phyloP scores from a whole-genome alignment of 2,329 filamentous ascomycete genomes.

The Penicillium thymicola region DNA sequence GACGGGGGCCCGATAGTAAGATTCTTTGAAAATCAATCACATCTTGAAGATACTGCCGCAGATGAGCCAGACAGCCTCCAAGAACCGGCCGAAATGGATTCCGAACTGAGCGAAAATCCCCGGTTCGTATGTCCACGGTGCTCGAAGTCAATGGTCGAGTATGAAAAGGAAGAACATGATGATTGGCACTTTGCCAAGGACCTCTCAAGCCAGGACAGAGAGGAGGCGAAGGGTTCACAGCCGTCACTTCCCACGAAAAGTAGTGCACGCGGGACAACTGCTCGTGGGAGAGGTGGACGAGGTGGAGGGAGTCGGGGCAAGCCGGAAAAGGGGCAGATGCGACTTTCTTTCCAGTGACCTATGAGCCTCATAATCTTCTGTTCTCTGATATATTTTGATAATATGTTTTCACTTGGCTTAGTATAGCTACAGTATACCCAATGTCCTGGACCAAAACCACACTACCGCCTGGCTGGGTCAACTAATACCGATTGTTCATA shows the following conservation, averaged over 20 bases:
- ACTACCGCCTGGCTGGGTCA: not conserved
- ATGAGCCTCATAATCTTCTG: too few relatives aligned
- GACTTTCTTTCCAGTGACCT: conserved; percentile 33
- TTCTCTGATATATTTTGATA: not conserved
- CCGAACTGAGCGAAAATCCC: not conserved
- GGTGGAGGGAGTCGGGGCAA: conserved; percentile 26
- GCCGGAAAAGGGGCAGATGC: conserved; percentile 37
- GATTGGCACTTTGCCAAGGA: conserved; percentile 96
- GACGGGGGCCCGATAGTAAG: conserved; percentile 54
- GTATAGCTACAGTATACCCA: conserved; percentile 2
- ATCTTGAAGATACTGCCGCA: not conserved
- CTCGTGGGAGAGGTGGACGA: conserved; percentile 27
- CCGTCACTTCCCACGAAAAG: conserved; percentile 9
- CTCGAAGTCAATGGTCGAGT: conserved; percentile 55
- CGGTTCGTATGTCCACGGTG: conserved; percentile 63
- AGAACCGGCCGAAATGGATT: not conserved
- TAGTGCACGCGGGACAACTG: conserved; percentile 15
- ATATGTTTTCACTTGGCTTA: not conserved
- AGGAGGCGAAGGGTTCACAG: conserved; percentile 23
- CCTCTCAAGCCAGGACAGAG: conserved; percentile 65
- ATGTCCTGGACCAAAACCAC: not conserved
- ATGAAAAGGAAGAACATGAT: conserved; percentile 69
- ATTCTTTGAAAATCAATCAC: conserved; percentile 52
- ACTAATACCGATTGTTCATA: not conserved
- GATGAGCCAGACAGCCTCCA: not conserved